Percentiles rank a stretch among this genome's conserved stretches.
phyloP scores from a whole-genome alignment of 306 rosid species.

The Urtica urens region DNA sequence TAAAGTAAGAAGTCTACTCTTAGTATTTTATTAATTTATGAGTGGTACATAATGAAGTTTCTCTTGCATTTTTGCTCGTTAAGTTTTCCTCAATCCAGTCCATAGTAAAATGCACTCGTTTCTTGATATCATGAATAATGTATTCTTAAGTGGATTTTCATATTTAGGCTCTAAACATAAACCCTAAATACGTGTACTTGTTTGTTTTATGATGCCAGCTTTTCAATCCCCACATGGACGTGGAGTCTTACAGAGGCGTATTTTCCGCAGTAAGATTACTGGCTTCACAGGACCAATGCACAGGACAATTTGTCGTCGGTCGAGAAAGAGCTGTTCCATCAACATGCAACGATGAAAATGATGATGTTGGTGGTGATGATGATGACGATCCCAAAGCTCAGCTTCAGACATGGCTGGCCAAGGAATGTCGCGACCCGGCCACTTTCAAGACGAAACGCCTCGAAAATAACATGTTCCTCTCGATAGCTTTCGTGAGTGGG shows the following conservation, averaged over 20 bases:
- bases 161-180: neutral
- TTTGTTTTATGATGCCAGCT: conserved; percentile 43
- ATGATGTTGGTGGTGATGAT: conserved; percentile 15
- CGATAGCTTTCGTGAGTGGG: conserved; percentile 77
- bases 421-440: conserved; percentile 72
- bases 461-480: conserved; percentile 57
- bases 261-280: conserved; percentile 67
- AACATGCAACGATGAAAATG: conserved; percentile 29
- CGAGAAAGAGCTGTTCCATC: conserved; percentile 31
- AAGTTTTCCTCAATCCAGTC: conserved; percentile 1
- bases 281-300: conserved; percentile 79
- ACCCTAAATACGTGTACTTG: neutral
- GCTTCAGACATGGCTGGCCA: conserved; percentile 60
- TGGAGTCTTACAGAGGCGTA: conserved; percentile 39
- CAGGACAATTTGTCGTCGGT: conserved; percentile 66
- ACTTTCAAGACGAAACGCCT: conserved; percentile 64
- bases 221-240: conserved; percentile 56
- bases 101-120: no score
- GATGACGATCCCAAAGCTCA: conserved; percentile 45
- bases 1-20: no score
- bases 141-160: no score
- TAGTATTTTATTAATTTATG: no score
- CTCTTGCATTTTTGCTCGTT: neutral
- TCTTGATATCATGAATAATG: no score
- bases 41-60: no score